Evolutionary conservation across 2,329 filamentous ascomycete species (phyloP).

Genomic region (Xylariaceae sp.): DNA sequence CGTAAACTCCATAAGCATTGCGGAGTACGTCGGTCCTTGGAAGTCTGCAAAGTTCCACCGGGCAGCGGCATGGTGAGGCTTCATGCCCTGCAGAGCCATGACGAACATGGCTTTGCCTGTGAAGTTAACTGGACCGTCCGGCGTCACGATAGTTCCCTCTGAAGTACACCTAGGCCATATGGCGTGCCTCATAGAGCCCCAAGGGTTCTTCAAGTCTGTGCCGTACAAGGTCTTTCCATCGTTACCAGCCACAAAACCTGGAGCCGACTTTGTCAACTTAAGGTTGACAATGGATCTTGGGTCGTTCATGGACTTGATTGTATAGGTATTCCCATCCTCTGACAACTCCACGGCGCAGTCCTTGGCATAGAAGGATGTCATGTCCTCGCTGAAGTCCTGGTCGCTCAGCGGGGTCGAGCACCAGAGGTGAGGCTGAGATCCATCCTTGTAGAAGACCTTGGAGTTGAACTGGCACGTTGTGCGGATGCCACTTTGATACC

Average conservation of each 20-base stretch:
- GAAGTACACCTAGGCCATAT: conserved; percentile 90
- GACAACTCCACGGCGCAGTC: conserved; percentile 83
- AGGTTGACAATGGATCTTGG: conserved; percentile 79
- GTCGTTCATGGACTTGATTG: conserved; percentile 87
- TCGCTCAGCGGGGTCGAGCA: conserved; percentile 76
- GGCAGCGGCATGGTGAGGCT: conserved; percentile 91
- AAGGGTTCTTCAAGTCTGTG: conserved; percentile 80
- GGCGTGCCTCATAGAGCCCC: conserved; percentile 86
- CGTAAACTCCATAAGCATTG: conserved; percentile 91
- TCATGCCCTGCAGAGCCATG: conserved; percentile 94
- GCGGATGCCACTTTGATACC: conserved; percentile 68
- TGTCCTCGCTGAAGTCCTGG: conserved; percentile 80
- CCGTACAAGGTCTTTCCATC: conserved; percentile 83
- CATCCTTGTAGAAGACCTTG: conserved; percentile 81
- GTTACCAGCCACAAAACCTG: conserved; percentile 81
- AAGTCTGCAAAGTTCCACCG: conserved; percentile 94
- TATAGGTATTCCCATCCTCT: conserved; percentile 77
- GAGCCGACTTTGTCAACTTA: conserved; percentile 71
- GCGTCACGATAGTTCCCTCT: conserved; percentile 81
- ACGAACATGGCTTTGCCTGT: conserved; percentile 76
- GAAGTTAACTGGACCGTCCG: conserved; percentile 77
- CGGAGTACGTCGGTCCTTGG: conserved; percentile 82
- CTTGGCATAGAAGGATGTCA: conserved; percentile 80
- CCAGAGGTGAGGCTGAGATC: conserved; percentile 75
- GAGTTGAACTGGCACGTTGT: conserved; percentile 91